Evolutionary conservation across 805 yeast genomes (phyloP), one percentile per base, ranked within the genome.

Genomic region (Saccharomycopsis microspora): DNA sequence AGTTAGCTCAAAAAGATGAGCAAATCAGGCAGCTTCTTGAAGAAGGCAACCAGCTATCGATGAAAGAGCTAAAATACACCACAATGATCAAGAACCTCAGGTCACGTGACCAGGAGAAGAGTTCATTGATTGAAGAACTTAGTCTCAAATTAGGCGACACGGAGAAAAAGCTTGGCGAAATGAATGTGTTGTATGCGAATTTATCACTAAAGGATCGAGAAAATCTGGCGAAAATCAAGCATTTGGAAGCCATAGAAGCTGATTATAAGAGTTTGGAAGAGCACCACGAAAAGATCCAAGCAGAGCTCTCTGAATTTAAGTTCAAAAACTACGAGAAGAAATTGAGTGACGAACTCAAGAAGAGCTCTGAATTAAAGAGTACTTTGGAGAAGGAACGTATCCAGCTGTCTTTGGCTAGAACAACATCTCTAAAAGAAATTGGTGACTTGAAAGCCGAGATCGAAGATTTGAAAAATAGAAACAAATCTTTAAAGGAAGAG

Each of bases 1-100:
- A 19, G 19, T 19, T 19, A 19, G 19, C 19, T 19, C 19, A 19
- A 19, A 19, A 19, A 19, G 64, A 88, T 45, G 72, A 68, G 8
- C 74, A 78, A 32, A 78, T 89, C 30, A 72, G 75, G 11, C 79
- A 81, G 48, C 64, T 89, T 32, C 59, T 84, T 58, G 77, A 74
- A 47, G 96, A 88, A 62, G 95, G 95, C 3, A 80, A 82, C 53
- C 76, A 73, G 29, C 63, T 87, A 37, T 78, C 93, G 0, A 71
- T 72, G 50, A 79, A 76, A 51, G 97, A 90, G 56, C 69, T 86
- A 31, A 76, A 75, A 54, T 70, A 79, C 45, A 78, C 75, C 55
- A 85, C 78, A 39, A 69, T 80, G 0, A 76, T 89, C 44, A 84
- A 84, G 52, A 70, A 72, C 53, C 62, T 88, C 48, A 76, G 78